Evolutionary conservation across 805 yeast species (phyloP).

Genomic region (Teunomyces kruisii): DNA sequence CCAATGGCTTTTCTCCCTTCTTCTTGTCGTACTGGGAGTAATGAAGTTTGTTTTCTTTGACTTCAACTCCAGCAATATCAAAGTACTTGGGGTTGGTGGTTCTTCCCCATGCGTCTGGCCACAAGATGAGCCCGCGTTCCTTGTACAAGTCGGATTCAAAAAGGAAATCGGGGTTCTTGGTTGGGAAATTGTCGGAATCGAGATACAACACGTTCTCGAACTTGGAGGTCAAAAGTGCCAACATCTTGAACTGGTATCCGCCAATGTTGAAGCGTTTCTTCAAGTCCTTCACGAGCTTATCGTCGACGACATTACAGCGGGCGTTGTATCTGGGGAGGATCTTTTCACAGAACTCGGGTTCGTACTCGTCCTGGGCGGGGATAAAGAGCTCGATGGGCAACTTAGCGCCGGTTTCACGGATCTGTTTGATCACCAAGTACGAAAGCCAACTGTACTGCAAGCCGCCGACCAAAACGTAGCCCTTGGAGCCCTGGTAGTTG

Average conservation of each 20-base stretch:
- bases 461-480: conserved; percentile 54
- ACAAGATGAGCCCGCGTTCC: conserved; percentile 50
- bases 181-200: conserved; percentile 53
- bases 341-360: conserved; percentile 44
- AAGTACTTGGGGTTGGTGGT: conserved; percentile 62
- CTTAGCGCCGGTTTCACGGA: conserved; percentile 43
- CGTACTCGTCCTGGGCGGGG: conserved; percentile 45
- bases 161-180: conserved; percentile 43
- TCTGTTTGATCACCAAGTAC: conserved; percentile 47
- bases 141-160: conserved; percentile 45
- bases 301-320: conserved; percentile 45
- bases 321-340: conserved; percentile 46
- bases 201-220: conserved; percentile 49
- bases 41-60: conserved; percentile 32
- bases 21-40: conserved; percentile 34
- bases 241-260: conserved; percentile 53
- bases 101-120: conserved; percentile 76
- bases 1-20: conserved; percentile 25
- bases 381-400: conserved; percentile 54
- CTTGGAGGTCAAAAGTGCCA: conserved; percentile 61
- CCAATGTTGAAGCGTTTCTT: conserved; percentile 26
- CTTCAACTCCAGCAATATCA: conserved; percentile 48
- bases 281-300: conserved; percentile 15
- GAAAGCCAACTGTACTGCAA: conserved; percentile 52
- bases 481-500: conserved; percentile 29